These are phyloP conservation scores for Onygena corvina DNA, from an alignment of 2,329 filamentous ascomycete genomes.

Conservation along the genomic window DNA sequence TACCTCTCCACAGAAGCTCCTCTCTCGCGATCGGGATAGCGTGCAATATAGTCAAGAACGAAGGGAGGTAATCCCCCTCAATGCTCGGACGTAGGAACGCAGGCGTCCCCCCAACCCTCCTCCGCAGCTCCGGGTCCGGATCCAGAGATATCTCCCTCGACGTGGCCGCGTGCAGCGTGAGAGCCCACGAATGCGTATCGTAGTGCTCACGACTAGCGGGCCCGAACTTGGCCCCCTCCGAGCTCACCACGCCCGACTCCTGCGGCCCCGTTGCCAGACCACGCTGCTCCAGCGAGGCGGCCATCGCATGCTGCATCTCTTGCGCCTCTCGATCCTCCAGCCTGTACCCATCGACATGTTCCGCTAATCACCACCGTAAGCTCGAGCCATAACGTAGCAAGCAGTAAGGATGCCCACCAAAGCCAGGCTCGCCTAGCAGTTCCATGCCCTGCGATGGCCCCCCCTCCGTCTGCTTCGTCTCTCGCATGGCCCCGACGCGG, in stretches of 20 bases:
- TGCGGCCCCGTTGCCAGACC: conserved; percentile 29
- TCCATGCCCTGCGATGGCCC: neutral
- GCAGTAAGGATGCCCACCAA: neutral
- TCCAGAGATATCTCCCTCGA: conserved; percentile 45
- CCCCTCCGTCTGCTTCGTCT: neutral
- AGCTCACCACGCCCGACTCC: conserved; percentile 42
- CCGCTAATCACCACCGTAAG: conserved; percentile 1
- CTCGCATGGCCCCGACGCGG: conserved; percentile 27
- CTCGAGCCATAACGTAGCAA: neutral
- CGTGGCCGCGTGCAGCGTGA: conserved; percentile 38
- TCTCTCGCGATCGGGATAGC: conserved; percentile 48
- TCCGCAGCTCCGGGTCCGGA: conserved; percentile 40
- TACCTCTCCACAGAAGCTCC: conserved; percentile 41
- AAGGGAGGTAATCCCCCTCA: conserved; percentile 43
- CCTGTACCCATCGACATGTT: conserved; percentile 18
- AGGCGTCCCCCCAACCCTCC: conserved; percentile 39
- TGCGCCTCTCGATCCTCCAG: conserved; percentile 35
- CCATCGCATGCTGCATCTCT: conserved; percentile 36
- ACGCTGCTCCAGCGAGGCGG: conserved; percentile 34
- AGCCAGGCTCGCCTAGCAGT: neutral
- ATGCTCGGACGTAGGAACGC: conserved; percentile 47
- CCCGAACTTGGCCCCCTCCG: conserved; percentile 35
- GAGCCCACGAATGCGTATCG: conserved; percentile 44
- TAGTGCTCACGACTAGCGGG: conserved; percentile 45
- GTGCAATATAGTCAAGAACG: conserved; percentile 50